Percentiles rank a stretch among this genome's conserved stretches.
Evolutionary conservation across 2,329 filamentous ascomycete species (phyloP).

Genomic region (Ciborinia camelliae): DNA sequence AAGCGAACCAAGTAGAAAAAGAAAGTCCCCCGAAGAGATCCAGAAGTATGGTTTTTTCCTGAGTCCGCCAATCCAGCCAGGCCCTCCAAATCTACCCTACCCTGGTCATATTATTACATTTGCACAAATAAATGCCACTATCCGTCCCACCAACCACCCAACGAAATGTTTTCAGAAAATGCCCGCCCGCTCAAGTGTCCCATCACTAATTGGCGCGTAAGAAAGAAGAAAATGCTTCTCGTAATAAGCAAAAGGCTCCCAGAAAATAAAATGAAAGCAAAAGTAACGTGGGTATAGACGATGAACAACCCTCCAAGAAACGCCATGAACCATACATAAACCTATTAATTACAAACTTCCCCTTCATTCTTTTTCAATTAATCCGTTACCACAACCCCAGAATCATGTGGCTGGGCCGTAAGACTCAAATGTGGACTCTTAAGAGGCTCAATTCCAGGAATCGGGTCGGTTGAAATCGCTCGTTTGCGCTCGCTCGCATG

Average conservation of each 20-base stretch:
- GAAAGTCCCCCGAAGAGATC: background rate
- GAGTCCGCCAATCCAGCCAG: conserved; percentile 8
- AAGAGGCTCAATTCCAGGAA: conserved; percentile 12
- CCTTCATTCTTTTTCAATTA: conserved; percentile 13
- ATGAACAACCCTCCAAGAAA: conserved; percentile 13
- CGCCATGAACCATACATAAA: background rate
- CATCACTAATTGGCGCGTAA: background rate
- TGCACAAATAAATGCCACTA: conserved; percentile 6
- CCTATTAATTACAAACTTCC: conserved; percentile 10
- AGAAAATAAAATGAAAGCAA: conserved; percentile 10
- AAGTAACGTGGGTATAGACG: conserved; percentile 22
- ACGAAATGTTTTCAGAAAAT: conserved; percentile 3
- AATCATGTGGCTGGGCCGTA: conserved; percentile 13
- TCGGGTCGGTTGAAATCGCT: conserved; percentile 2
- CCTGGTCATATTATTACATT: conserved; percentile 13
- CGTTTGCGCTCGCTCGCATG: conserved; percentile 47
- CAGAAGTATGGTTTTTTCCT: conserved; percentile 10
- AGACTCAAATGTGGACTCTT: conserved; percentile 3
- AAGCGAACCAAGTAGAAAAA: conserved; percentile 10
- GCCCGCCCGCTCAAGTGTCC: background rate
- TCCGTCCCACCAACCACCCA: conserved; percentile 1
- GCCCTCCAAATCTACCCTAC: conserved; percentile 9
- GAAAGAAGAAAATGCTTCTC: conserved; percentile 1
- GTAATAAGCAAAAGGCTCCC: conserved; percentile 3
- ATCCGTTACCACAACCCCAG: conserved; percentile 13